A percentile compares a stretch with the other conserved stretches of the same genome.
These are phyloP conservation scores for Stemphylium vesicarium DNA, from an alignment of 2,329 filamentous ascomycete species.

Conservation along the genomic window DNA sequence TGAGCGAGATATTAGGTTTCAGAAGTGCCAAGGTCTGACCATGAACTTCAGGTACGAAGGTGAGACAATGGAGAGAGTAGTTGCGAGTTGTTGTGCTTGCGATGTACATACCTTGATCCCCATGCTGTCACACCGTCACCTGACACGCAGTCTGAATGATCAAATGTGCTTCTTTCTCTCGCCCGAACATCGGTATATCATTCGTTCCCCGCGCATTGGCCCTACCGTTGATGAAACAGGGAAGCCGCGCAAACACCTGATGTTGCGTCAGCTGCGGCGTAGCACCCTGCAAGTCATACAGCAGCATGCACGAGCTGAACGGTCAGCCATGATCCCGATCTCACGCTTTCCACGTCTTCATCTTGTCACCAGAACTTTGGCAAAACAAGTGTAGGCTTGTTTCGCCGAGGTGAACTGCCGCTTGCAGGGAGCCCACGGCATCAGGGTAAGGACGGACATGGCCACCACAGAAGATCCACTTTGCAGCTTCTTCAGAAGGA, in stretches of 20 bases:
- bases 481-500: conserved; percentile 8
- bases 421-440: neutral
- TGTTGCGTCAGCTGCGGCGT: conserved; percentile 14
- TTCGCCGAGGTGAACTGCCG: neutral
- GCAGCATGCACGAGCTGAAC: conserved; percentile 1
- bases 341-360: neutral
- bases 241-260: neutral
- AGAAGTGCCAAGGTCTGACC: too few relatives aligned
- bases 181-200: conserved; percentile 5
- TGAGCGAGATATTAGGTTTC: too few relatives aligned
- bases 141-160: neutral
- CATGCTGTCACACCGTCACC: too few relatives aligned
- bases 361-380: neutral
- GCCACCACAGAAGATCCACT: conserved; percentile 9
- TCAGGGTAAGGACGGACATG: conserved; percentile 1
- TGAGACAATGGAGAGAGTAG: too few relatives aligned
- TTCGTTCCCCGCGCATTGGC: neutral
- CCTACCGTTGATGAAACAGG: neutral
- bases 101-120: neutral
- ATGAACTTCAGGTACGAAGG: too few relatives aligned
- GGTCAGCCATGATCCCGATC: neutral
- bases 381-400: neutral
- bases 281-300: conserved; percentile 14
- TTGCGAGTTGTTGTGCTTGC: too few relatives aligned
- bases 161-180: neutral